phyloP scores from a whole-genome alignment of 2,329 filamentous ascomycete genomes.

The Colletotrichum shisoi region DNA sequence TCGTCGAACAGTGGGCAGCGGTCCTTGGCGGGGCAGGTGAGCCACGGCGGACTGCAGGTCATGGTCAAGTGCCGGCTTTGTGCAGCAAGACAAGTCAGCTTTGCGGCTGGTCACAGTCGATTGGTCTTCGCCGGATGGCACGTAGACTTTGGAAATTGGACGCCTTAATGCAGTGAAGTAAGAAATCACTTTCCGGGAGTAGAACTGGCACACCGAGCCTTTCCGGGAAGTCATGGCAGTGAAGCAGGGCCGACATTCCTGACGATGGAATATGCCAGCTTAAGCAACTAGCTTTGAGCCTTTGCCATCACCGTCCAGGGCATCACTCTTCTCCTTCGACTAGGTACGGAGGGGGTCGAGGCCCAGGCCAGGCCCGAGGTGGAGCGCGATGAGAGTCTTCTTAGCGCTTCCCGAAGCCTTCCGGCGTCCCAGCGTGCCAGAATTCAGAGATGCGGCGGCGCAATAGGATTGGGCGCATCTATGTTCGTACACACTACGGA shows the following conservation, averaged over 20 bases:
- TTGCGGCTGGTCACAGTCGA: conserved; percentile 10
- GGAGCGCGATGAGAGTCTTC: conserved; percentile 17
- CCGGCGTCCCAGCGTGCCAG: conserved; percentile 3
- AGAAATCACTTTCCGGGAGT: conserved; percentile 12
- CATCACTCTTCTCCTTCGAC: conserved; percentile 11
- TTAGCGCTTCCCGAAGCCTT: conserved; percentile 30
- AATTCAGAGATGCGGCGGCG: conserved; percentile 5
- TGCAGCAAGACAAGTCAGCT: conserved; percentile 5
- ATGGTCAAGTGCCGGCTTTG: conserved; percentile 19
- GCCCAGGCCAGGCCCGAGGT: conserved; percentile 26
- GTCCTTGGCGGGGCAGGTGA: conserved; percentile 13
- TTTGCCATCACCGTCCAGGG: conserved; percentile 8
- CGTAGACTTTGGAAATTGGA: conserved; percentile 18
- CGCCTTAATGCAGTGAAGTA: conserved; percentile 18
- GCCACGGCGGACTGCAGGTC: conserved; percentile 24
- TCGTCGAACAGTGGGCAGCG: neutral
- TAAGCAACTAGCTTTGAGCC: neutral
- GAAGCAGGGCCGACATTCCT: conserved; percentile 10
- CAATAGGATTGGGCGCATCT: conserved; percentile 29
- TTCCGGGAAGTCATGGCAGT: conserved; percentile 15
- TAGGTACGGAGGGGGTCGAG: neutral
- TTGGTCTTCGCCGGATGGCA: conserved; percentile 16
- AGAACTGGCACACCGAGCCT: conserved; percentile 2
- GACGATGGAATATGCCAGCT: neutral
- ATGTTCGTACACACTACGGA: neutral